Evolutionary conservation across 2,329 filamentous ascomycete species (phyloP).

Genomic region (Cryphonectria naterciae): DNA sequence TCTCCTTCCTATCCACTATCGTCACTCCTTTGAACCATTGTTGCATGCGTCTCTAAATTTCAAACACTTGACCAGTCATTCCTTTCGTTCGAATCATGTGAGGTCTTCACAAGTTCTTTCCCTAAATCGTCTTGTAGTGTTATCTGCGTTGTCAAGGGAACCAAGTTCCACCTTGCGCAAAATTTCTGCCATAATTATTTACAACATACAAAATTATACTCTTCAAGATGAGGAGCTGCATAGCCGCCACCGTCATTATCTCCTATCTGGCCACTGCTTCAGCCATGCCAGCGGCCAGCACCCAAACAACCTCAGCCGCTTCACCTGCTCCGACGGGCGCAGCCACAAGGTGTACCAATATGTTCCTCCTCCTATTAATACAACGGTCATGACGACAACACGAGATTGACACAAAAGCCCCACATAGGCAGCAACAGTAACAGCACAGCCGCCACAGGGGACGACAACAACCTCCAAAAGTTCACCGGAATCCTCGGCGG

Average conservation of each 20-base stretch:
- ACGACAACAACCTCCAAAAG: conserved; percentile 41
- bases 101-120: conserved; percentile 21
- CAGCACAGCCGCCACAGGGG: conserved; percentile 23
- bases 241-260: conserved; percentile 8
- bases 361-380: conserved; percentile 20
- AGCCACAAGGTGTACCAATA: background rate
- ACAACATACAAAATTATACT: background rate
- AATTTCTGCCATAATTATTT: background rate
- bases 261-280: conserved; percentile 4
- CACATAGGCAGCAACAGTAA: conserved; percentile 1
- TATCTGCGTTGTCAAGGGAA: background rate
- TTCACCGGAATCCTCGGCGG: conserved; percentile 48
- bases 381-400: background rate
- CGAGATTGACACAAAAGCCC: background rate
- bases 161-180: background rate
- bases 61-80: conserved; percentile 10
- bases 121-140: background rate
- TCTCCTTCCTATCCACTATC: conserved; percentile 2
- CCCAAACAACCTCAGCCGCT: background rate
- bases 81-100: conserved; percentile 23
- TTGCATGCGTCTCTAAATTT: background rate
- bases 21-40: background rate
- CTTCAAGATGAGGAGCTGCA: conserved; percentile 18
- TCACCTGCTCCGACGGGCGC: background rate
- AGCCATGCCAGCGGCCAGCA: conserved; percentile 19